phyloP scores from a whole-genome alignment of 257 asterid species.

The Anisodus tanguticus region DNA sequence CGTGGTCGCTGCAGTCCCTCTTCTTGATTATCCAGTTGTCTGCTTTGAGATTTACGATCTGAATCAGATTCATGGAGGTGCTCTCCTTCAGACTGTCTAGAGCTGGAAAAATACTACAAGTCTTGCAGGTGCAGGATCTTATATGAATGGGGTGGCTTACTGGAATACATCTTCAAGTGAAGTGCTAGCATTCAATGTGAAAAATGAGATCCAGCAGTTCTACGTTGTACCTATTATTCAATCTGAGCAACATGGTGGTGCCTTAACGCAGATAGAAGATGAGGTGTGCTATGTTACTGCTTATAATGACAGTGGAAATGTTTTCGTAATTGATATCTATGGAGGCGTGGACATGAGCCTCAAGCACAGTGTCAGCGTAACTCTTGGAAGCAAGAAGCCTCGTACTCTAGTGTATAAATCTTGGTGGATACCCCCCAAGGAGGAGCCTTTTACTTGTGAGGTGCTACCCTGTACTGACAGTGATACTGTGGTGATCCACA shows the following conservation, averaged over 20 bases:
- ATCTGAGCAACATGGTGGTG: constrained; percentile 32
- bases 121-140: constrained; percentile 37
- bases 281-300: constrained; percentile 50
- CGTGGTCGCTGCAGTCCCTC: constrained; percentile 40
- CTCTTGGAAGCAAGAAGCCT: constrained; percentile 17
- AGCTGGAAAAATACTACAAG: constrained; percentile 16
- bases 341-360: constrained; percentile 45
- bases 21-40: constrained; percentile 32
- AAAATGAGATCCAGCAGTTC: constrained; percentile 37
- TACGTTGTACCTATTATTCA: constrained; percentile 30
- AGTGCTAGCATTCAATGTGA: constrained; percentile 46
- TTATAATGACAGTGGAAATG: neutral
- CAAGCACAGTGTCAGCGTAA: constrained; percentile 26
- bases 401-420: neutral
- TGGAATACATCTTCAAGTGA: constrained; percentile 40
- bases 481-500: constrained; percentile 43
- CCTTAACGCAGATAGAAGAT: constrained; percentile 43
- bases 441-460: constrained; percentile 9
- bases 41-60: constrained; percentile 51
- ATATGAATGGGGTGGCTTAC: constrained; percentile 51
- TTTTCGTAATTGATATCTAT: constrained; percentile 38
- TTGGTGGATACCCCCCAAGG: constrained; percentile 6
- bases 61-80: constrained; percentile 38
- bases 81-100: constrained; percentile 30
- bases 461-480: constrained; percentile 46